Conservation (phyloP, 768 basidiomycete genomes). For the Ephemerocybe angulata region DNA sequence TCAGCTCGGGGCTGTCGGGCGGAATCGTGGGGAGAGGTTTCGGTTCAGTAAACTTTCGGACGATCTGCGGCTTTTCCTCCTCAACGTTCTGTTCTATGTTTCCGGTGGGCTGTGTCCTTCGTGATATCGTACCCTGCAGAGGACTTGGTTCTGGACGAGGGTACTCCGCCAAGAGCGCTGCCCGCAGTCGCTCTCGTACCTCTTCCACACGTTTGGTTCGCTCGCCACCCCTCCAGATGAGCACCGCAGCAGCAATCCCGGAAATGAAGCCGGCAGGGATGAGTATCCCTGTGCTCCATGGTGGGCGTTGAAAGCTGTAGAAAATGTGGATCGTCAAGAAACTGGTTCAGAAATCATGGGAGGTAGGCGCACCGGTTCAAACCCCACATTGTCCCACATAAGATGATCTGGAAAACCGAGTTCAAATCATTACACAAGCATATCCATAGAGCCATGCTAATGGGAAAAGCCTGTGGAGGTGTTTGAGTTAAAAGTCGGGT, state of each 20-base stretch:
- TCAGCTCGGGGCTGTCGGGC: not conserved
- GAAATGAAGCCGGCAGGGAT: conserved; percentile 74
- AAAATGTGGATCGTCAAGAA: not conserved
- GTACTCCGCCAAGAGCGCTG: conserved; percentile 33
- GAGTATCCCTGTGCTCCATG: conserved; percentile 64
- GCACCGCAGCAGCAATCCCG: conserved; percentile 67
- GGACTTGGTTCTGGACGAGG: not conserved
- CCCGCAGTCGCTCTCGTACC: conserved; percentile 58
- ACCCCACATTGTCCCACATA: conserved; percentile 81
- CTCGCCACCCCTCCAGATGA: conserved; percentile 72
- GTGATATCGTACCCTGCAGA: not conserved
- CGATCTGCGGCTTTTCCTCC: too few relatives aligned
- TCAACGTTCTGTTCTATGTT: too few relatives aligned
- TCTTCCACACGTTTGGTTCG: conserved; percentile 64
- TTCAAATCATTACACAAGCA: conserved; percentile 73
- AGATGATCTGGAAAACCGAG: conserved; percentile 73
- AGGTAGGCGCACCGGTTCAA: conserved; percentile 49
- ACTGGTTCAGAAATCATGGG: not conserved
- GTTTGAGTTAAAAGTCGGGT: not conserved
- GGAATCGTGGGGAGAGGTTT: conserved; percentile 25
- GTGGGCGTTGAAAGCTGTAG: conserved; percentile 55
- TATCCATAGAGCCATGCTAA: conserved; percentile 70
- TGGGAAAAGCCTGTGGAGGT: conserved; percentile 57
- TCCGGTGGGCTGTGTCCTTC: conserved; percentile 20
- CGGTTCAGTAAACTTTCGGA: conserved; percentile 23